These are phyloP conservation scores for Saturnispora mendoncae DNA, from an alignment of 805 yeast genomes.

Conservation along the genomic window DNA sequence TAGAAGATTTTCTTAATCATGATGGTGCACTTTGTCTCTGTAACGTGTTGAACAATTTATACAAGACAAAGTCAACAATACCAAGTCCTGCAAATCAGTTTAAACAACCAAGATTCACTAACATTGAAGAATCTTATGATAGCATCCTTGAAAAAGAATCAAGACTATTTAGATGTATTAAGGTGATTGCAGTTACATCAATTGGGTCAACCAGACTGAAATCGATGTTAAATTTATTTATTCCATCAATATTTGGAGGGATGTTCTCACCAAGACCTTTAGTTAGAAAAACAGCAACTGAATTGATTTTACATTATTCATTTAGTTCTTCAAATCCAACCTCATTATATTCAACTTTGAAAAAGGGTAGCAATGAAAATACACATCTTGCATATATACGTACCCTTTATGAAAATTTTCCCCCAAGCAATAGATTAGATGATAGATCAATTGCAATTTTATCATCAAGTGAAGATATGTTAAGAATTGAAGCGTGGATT, in stretches of 20 bases:
- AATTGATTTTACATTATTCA: conserved; percentile 53
- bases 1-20: conserved; percentile 62
- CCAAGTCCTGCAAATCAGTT: conserved; percentile 9
- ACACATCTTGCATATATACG: conserved; percentile 26
- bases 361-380: conserved; percentile 26
- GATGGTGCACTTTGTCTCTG: conserved; percentile 90
- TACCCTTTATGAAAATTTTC: conserved; percentile 19
- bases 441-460: conserved; percentile 22
- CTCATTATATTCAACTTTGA: conserved; percentile 20
- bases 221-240: conserved; percentile 39
- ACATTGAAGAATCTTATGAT: conserved; percentile 26
- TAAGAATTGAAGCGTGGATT: conserved; percentile 29
- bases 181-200: conserved; percentile 64
- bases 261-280: conserved; percentile 66
- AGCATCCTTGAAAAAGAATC: conserved; percentile 55
- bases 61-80: conserved; percentile 22
- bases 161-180: conserved; percentile 70
- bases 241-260: conserved; percentile 70
- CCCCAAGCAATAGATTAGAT: conserved; percentile 19
- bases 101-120: conserved; percentile 20
- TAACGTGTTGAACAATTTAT: conserved; percentile 43
- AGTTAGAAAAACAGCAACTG: conserved; percentile 81
- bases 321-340: conserved; percentile 21
- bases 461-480: conserved; percentile 19
- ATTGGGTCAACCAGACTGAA: conserved; percentile 63